Base-by-base conservation (phyloP, 2,329 filamentous ascomycete species). In the Zarea fungicola region DNA sequence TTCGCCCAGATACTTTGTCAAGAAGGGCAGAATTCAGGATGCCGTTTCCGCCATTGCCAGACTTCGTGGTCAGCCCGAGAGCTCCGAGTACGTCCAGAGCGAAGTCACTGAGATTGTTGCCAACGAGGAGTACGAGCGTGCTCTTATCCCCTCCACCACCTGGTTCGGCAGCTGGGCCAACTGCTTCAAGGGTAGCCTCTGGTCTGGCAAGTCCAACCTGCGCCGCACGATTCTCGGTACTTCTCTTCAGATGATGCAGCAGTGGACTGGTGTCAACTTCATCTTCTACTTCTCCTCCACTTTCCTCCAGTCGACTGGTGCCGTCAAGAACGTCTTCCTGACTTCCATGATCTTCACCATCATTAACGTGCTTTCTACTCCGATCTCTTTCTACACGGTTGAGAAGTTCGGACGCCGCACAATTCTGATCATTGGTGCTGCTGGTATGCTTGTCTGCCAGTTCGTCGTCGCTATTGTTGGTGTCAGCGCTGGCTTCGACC, bases 251-350 rank as follows among this genome's bases (percentile, higher is more conserved):
- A 88, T 88, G 84, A 87, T 88, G 83, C 85, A 88, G 69, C 84
- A 87, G 69, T 80, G 75, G 81, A 91, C 87, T 22, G 88, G 89
- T 75, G 86, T 95, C 71, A 95, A 95, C 78, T 95, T 92, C 71
- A 88, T 93, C 76, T 93, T 91, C 75, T 87, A 89, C 73, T 89
- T 84, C 73, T 89, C 87, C 29, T 90, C 87, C 28, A 81, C 86
- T 52, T 95, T 95, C 81, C 87, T 95, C 72, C 70, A 86, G 69
- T 82, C 83, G 21, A 84, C 86, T 25, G 85, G 85, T 57, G 85
- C 86, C 59, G 89, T 95, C 60, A 58, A 64, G 53, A 85, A 95
- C 75, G 76, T 80, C 36, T 95, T 95, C 79, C 67, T 95, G 59
- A 90, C 93, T 64, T 86, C 84, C 51, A 76, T 95, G 63, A 79